Evolutionary conservation across 371 early-diverging fungal genomes (phyloP).

Genomic region (Rhizomucor miehei): DNA sequence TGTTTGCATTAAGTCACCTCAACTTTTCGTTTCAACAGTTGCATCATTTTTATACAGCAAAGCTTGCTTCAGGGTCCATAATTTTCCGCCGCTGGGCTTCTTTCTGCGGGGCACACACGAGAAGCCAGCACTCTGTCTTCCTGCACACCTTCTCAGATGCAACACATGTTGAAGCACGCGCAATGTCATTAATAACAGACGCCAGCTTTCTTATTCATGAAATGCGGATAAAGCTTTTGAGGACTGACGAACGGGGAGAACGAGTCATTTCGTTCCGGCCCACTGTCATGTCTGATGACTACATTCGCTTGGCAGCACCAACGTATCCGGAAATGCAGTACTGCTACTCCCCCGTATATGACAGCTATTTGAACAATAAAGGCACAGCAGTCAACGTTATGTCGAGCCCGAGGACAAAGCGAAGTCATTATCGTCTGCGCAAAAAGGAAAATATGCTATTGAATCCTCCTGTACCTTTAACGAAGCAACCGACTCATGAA

Average conservation of each 20-base stretch:
- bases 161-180: background rate
- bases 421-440: conserved; percentile 18
- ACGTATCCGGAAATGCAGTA: conserved; percentile 71
- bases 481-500: conserved; percentile 5
- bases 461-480: conserved; percentile 26
- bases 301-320: conserved; percentile 71
- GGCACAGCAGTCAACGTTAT: conserved; percentile 12
- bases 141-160: no score
- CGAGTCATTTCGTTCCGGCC: conserved; percentile 72
- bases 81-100: no score
- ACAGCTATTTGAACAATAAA: conserved; percentile 17
- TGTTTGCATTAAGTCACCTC: no score
- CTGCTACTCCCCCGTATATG: conserved; percentile 63
- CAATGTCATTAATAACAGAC: conserved; percentile 73
- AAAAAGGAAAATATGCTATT: conserved; percentile 19
- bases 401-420: conserved; percentile 24
- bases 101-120: no score
- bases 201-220: conserved; percentile 75
- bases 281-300: conserved; percentile 68
- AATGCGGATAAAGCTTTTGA: conserved; percentile 73
- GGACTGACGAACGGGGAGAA: conserved; percentile 70
- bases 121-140: no score
- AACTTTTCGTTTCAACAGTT: no score
- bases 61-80: no score
- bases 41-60: no score